Evolutionary conservation across 148 eudicot species (phyloP).

Genomic region (Dianthus caryophyllus): DNA sequence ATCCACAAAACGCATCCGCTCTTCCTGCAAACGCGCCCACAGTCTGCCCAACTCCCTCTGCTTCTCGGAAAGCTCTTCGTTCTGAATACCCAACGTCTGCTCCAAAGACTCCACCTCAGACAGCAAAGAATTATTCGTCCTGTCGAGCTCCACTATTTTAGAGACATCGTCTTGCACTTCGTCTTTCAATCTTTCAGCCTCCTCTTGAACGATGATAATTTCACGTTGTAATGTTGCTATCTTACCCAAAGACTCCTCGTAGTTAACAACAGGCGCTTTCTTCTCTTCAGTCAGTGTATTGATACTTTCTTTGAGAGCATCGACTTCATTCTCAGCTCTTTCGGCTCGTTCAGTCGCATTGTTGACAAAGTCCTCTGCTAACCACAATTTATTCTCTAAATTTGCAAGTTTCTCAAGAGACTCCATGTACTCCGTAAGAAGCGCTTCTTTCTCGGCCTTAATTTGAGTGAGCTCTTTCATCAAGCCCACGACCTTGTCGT

Average conservation of each 20-base stretch:
- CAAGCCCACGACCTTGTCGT: too few relatives aligned
- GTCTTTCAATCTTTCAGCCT: slow-evolving; percentile 51
- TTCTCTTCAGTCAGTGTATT: slow-evolving; percentile 55
- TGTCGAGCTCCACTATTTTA: slow-evolving; percentile 54
- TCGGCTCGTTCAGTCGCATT: slow-evolving; percentile 47
- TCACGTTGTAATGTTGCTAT: slow-evolving; percentile 55
- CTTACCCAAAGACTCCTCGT: slow-evolving; percentile 60
- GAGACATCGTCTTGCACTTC: slow-evolving; percentile 52
- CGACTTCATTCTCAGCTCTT: slow-evolving; percentile 71
- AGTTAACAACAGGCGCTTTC: slow-evolving; percentile 48
- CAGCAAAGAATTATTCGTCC: slow-evolving; percentile 56
- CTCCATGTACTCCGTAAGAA: slow-evolving; percentile 55
- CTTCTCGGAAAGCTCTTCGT: slow-evolving; percentile 74
- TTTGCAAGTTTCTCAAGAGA: slow-evolving; percentile 63
- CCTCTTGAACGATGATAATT: slow-evolving; percentile 43
- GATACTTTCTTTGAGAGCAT: slow-evolving; percentile 49
- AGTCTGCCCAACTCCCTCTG: slow-evolving; percentile 82
- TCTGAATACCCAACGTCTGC: slow-evolving; percentile 52
- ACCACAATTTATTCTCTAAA: slow-evolving; percentile 58
- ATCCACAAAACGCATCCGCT: too few relatives aligned
- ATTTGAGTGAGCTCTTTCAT: too few relatives aligned
- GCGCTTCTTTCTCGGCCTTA: too few relatives aligned
- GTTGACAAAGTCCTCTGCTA: slow-evolving; percentile 63
- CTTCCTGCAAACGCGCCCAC: slow-evolving; percentile 58
- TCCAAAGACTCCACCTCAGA: slow-evolving; percentile 53